Conservation (phyloP, 192 early-diverging fungal species). For the Coemansia sp. region DNA sequence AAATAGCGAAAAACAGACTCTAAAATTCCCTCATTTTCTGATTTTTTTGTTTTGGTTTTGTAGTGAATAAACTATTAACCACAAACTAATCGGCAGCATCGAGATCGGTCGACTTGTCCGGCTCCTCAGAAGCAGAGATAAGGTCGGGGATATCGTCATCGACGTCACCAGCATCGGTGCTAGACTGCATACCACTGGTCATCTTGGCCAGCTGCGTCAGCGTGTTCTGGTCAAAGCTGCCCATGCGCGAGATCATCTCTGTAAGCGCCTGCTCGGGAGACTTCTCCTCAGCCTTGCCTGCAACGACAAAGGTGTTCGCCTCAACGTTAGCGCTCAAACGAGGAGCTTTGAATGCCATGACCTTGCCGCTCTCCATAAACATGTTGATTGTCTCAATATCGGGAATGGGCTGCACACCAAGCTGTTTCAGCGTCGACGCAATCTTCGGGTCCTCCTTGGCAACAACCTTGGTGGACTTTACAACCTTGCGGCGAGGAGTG, state of each 20-base stretch:
- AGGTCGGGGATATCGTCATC: slow-evolving; percentile 97
- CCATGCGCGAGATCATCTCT: slow-evolving; percentile 53
- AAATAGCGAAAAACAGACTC: too few species aligned
- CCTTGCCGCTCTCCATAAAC: slow-evolving; percentile 91
- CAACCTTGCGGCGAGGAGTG: slow-evolving; percentile 94
- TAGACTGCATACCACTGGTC: slow-evolving; percentile 78
- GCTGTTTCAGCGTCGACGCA: slow-evolving; percentile 84
- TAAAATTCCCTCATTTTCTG: too few species aligned
- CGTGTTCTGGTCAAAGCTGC: slow-evolving; percentile 82
- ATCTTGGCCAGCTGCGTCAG: slow-evolving; percentile 83
- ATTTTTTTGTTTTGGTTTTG: too few species aligned
- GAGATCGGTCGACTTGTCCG: slow-evolving; percentile 52
- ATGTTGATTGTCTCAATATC: slow-evolving; percentile 98
- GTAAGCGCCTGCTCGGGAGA: slow-evolving; percentile 44
- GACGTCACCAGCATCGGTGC: slow-evolving; percentile 59
- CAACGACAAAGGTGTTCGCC: slow-evolving; percentile 95
- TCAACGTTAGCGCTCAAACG: slow-evolving; percentile 77
- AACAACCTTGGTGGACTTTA: slow-evolving; percentile 53
- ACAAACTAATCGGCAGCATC: slow-evolving; percentile 37
- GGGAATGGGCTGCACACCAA: slow-evolving; percentile 81
- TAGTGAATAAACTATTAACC: too few species aligned
- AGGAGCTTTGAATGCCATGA: slow-evolving; percentile 87
- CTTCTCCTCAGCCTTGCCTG: slow-evolving; percentile 70
- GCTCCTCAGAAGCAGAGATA: slow-evolving; percentile 71
- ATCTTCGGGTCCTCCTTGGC: slow-evolving; percentile 95